phyloP scores from a whole-genome alignment of 176 grass and related monocot genomes.

The Poa annua region DNA sequence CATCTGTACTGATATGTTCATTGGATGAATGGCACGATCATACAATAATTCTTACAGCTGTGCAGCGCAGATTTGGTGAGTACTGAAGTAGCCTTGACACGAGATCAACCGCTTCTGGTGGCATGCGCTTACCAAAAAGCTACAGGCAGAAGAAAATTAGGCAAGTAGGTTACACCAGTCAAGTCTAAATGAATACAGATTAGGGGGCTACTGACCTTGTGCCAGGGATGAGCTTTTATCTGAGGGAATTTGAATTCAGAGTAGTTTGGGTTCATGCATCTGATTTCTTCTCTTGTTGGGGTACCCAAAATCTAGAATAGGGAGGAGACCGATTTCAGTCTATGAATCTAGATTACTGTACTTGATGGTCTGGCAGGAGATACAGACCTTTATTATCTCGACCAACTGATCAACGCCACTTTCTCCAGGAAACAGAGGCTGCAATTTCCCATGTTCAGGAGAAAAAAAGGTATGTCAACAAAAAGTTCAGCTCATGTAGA shows the following conservation, averaged over 20 bases:
- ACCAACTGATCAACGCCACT: conserved; percentile 94
- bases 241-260: conserved; percentile 92
- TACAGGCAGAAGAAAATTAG: conserved; percentile 33
- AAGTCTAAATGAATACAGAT: not conserved
- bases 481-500: not conserved
- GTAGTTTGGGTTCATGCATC: conserved; percentile 96
- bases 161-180: conserved; percentile 7
- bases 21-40: conserved; percentile 7
- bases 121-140: conserved; percentile 89
- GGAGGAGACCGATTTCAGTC: conserved; percentile 10
- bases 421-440: conserved; percentile 97
- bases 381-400: conserved; percentile 92
- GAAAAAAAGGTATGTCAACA: not conserved
- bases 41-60: conserved; percentile 68
- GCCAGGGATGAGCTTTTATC: conserved; percentile 98
- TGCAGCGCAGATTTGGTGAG: conserved; percentile 91
- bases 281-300: conserved; percentile 96
- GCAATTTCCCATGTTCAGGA: conserved; percentile 7
- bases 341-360: not conserved
- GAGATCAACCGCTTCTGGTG: conserved; percentile 89
- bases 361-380: conserved; percentile 26
- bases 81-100: conserved; percentile 92
- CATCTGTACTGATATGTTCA: not conserved
- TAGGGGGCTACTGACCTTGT: conserved; percentile 68
- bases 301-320: conserved; percentile 86